Base-by-base conservation (phyloP, 1,284 basidiomycete species). In the Trichosporon sp. region DNA sequence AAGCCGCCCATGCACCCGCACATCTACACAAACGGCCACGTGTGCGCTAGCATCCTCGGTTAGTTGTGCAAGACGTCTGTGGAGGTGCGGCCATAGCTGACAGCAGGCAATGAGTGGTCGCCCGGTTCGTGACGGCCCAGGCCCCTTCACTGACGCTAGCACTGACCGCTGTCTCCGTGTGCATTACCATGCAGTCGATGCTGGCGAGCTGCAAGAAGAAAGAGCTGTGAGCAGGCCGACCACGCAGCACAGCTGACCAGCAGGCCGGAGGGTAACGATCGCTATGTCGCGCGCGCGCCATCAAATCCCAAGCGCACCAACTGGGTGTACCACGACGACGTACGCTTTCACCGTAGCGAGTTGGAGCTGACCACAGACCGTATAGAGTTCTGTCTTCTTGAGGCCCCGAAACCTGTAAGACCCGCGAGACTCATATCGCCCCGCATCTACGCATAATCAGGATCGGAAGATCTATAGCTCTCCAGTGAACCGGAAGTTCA, bases 111-210 rank as follows among this genome's bases (percentile, higher is more conserved):
- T 18, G 80, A 81, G 34, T 82, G 80, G 81, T 80, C 80, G 2
- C 81, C 82, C 25, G 78, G 79, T 80, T 18, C 25, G 76, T 71
- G 12, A 27, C 11, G 9, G 5, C 1, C 13, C n/a, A 9, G 5
- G 38, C 29, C 15, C 31, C 15, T 27, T 8, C 3, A 68, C 35
- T 44, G 15, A 25, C 60, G 11, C 15, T 66, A 77, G 84, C 84
- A 0, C 72, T 85, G 21, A 84, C 79, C 35, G 80, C 81, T 6
- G 75, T 82, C 7, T 75, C 79, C 6, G 74, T 85, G 3, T 81
- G 83, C 67, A 78, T 85, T 23, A 84, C 83, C 1, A 80, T 85
- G 76, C 84, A 85, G 70, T 80, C 77, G 9, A 85, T 85, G 83
- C 74, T 85, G 4, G 83, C 84, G 3, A 81, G 80, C 1, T 80